These are phyloP conservation scores for Cytospora leucostoma DNA, from an alignment of 2,329 filamentous ascomycete genomes.

Conservation along the genomic window DNA sequence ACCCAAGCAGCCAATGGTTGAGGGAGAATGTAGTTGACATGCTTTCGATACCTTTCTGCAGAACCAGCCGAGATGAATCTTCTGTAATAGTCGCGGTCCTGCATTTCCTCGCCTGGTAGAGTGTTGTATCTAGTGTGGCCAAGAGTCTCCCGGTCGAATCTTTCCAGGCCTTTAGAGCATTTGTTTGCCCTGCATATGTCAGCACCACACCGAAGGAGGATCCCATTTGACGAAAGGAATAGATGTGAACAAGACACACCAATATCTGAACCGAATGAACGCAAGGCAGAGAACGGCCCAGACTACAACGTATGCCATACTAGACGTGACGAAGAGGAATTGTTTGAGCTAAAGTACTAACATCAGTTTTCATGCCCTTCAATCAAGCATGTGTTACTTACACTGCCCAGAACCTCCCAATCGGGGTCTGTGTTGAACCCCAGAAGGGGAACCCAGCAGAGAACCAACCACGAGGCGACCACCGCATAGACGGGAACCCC, in stretches of 20 bases:
- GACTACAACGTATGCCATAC: constrained; percentile 22
- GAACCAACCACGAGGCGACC: constrained; percentile 12
- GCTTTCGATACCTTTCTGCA: constrained; percentile 3
- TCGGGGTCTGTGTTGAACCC: constrained; percentile 5
- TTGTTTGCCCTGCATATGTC: constrained; percentile 11
- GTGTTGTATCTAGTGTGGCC: not conserved
- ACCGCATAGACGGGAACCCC: constrained; percentile 21
- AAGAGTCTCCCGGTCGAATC: not conserved
- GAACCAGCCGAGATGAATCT: constrained; percentile 1
- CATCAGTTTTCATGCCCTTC: not conserved
- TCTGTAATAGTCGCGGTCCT: constrained; percentile 1
- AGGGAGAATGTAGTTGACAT: constrained; percentile 10
- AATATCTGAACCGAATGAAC: constrained; percentile 19
- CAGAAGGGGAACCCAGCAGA: constrained; percentile 21
- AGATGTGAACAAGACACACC: constrained; percentile 11
- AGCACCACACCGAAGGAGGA: not conserved
- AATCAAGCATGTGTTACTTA: not conserved
- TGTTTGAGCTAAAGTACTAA: constrained; percentile 1
- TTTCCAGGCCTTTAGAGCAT: constrained; percentile 4
- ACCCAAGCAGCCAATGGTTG: constrained; percentile 19
- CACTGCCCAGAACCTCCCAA: not conserved
- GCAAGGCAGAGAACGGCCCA: constrained; percentile 18
- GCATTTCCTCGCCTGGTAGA: not conserved
- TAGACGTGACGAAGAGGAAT: constrained; percentile 25
- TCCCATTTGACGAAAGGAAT: not conserved